phyloP scores from a whole-genome alignment of 2,329 filamentous ascomycete species.

The Arthrobotrys entomopaga region DNA sequence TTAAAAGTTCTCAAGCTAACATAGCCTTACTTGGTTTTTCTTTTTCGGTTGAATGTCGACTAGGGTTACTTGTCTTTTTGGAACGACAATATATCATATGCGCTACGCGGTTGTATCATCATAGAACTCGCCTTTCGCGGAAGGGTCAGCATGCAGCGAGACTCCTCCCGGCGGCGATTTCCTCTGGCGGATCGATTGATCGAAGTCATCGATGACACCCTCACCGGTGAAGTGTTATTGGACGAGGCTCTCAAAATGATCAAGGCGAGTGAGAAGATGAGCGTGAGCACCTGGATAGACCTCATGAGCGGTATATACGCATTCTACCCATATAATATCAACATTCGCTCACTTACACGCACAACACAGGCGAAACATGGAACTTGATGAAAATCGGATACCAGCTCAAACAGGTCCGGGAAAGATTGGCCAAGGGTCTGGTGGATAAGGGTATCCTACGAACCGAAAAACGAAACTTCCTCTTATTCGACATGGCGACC shows the following conservation, averaged over 20 bases:
- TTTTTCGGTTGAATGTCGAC: neutral
- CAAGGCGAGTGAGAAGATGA: constrained; percentile 99
- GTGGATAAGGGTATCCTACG: constrained; percentile 98
- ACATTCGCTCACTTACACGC: constrained; percentile 15
- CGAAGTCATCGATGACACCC: constrained; percentile 94
- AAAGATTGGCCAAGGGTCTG: constrained; percentile 94
- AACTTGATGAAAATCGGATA: constrained; percentile 99
- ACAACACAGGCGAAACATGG: constrained; percentile 87
- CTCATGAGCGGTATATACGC: constrained; percentile 86
- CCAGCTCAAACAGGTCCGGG: constrained; percentile 98
- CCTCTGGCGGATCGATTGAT: constrained; percentile 92
- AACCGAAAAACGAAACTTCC: constrained; percentile 98
- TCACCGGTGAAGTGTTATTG: constrained; percentile 95
- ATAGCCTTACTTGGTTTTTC: too few species aligned
- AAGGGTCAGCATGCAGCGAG: constrained; percentile 98
- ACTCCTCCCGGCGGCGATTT: constrained; percentile 88
- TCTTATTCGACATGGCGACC: constrained; percentile 99
- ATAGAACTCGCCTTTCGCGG: constrained; percentile 96
- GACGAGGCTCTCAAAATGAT: constrained; percentile 99
- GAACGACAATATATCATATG: constrained; percentile 99
- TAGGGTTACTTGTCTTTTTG: constrained; percentile 98
- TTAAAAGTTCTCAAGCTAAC: too few species aligned
- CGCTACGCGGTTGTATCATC: constrained; percentile 95
- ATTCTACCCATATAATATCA: neutral
- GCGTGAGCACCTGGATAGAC: constrained; percentile 98